A percentile compares a stretch with the other conserved stretches of the same genome.
These are phyloP conservation scores for Mycena alexandri DNA, from an alignment of 768 basidiomycete genomes.

Conservation along the genomic window DNA sequence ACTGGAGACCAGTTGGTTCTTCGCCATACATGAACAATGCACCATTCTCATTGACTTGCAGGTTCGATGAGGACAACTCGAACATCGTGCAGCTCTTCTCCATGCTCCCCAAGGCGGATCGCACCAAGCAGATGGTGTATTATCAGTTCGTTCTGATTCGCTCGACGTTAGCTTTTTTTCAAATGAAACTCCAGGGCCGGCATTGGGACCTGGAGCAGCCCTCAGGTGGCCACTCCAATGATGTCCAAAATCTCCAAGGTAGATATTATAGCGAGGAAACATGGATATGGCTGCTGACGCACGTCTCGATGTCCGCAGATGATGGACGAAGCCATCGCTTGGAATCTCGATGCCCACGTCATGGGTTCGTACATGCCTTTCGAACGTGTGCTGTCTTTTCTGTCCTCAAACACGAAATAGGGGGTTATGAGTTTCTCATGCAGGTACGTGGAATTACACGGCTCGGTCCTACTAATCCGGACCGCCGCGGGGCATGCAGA, in stretches of 20 bases:
- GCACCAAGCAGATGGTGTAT: conserved; percentile 64
- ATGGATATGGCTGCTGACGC: no score
- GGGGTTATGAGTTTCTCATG: conserved; percentile 72
- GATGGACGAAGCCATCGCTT: conserved; percentile 61
- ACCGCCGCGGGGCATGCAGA: conserved; percentile 45
- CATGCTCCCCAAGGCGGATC: conserved; percentile 66
- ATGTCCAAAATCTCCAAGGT: conserved; percentile 50
- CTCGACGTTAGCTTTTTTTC: neutral
- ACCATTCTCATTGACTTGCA: no score
- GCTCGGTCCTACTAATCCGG: no score
- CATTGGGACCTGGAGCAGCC: conserved; percentile 70
- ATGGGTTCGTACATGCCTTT: conserved; percentile 52
- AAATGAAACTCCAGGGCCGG: conserved; percentile 57
- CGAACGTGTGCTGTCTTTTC: neutral
- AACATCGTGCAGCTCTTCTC: conserved; percentile 65
- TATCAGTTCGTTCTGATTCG: conserved; percentile 55
- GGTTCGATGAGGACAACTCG: conserved; percentile 54
- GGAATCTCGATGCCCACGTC: conserved; percentile 64
- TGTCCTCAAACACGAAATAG: conserved; percentile 42
- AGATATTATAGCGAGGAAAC: no score
- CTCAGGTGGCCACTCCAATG: conserved; percentile 62
- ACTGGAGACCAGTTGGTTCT: conserved; percentile 56
- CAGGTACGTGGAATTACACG: no score
- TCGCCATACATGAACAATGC: no score
- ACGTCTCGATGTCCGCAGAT: conserved; percentile 39